Evolutionary conservation across 1,284 basidiomycete genomes (phyloP).

Genomic region (Schizophyllum commune): DNA sequence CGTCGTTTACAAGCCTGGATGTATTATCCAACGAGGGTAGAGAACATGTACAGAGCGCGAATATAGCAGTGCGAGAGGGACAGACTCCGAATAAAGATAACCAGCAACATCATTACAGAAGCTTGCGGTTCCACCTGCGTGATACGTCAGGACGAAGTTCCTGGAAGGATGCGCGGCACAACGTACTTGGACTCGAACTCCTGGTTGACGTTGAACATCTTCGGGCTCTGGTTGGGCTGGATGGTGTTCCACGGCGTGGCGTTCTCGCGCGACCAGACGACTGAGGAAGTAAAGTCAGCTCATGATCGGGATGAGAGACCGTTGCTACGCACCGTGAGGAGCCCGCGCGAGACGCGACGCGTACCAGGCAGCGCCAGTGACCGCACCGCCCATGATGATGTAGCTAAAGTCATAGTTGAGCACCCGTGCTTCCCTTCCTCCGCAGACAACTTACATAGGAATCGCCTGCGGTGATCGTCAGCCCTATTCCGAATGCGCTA

Average conservation of each 20-base stretch:
- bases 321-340: conserved; percentile 46
- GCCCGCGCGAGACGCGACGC: conserved; percentile 62
- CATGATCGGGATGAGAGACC: conserved; percentile 3
- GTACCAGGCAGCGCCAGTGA: conserved; percentile 68
- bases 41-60: background rate
- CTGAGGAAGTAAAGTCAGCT: conserved; percentile 26
- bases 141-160: conserved; percentile 9
- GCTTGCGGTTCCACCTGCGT: conserved; percentile 63
- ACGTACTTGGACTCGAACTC: conserved; percentile 64
- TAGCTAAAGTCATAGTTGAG: conserved; percentile 38
- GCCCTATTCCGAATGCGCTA: background rate
- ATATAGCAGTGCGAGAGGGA: conserved; percentile 1
- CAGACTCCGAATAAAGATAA: conserved; percentile 9
- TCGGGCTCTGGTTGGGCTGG: conserved; percentile 63
- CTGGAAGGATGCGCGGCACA: conserved; percentile 9
- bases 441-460: conserved; percentile 54
- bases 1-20: background rate
- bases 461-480: conserved; percentile 43
- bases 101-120: conserved; percentile 36
- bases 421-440: background rate
- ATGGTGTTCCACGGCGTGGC: conserved; percentile 76
- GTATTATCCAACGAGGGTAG: background rate
- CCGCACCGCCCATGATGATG: conserved; percentile 57
- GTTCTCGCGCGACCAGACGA: conserved; percentile 75
- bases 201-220: conserved; percentile 61